These are phyloP conservation scores for Malus hybrid DNA, from an alignment of 331 rosid genomes.

Conservation along the genomic window DNA sequence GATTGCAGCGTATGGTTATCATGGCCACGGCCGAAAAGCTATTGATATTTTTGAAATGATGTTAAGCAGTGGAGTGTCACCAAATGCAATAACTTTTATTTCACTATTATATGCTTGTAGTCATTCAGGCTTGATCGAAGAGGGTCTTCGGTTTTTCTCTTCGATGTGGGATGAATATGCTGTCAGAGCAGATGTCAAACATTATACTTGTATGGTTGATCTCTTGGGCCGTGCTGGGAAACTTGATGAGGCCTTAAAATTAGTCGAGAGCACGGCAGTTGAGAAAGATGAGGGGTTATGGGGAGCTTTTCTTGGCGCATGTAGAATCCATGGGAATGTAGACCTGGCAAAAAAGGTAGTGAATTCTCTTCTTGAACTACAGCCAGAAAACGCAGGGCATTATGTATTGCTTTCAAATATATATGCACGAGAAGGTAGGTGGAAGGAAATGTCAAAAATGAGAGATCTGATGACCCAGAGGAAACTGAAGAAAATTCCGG, in stretches of 20 bases:
- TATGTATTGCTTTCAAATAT: slow-evolving; percentile 43
- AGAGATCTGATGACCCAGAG: slow-evolving; percentile 26
- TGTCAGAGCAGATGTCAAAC: slow-evolving; percentile 36
- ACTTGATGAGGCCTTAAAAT: slow-evolving; percentile 30
- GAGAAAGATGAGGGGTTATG: slow-evolving; percentile 43
- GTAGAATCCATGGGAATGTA: slow-evolving; percentile 31
- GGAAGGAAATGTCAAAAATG: slow-evolving; percentile 33
- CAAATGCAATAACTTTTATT: slow-evolving; percentile 26
- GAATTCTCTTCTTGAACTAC: slow-evolving; percentile 26
- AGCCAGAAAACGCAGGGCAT: slow-evolving; percentile 37
- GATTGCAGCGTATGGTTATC: slow-evolving; percentile 43
- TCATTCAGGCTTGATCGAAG: slow-evolving; percentile 35
- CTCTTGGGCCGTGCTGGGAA: slow-evolving; percentile 46
- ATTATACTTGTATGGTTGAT: slow-evolving; percentile 43
- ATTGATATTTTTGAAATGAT: slow-evolving; percentile 24
- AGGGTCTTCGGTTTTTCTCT: slow-evolving; percentile 29
- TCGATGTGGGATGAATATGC: slow-evolving; percentile 29
- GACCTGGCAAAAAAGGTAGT: slow-evolving; percentile 39
- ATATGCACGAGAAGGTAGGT: slow-evolving; percentile 36
- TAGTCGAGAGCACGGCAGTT: slow-evolving; percentile 27
- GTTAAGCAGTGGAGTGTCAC: slow-evolving; percentile 27
- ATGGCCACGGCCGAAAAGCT: slow-evolving; percentile 36
- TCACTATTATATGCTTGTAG: slow-evolving; percentile 44
- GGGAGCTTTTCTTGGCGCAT: slow-evolving; percentile 47
- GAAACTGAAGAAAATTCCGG: slow-evolving; percentile 54